A percentile compares a stretch with the other conserved stretches of the same genome.
phyloP scores from a whole-genome alignment of 805 yeast species.

The Candida vaughaniae region DNA sequence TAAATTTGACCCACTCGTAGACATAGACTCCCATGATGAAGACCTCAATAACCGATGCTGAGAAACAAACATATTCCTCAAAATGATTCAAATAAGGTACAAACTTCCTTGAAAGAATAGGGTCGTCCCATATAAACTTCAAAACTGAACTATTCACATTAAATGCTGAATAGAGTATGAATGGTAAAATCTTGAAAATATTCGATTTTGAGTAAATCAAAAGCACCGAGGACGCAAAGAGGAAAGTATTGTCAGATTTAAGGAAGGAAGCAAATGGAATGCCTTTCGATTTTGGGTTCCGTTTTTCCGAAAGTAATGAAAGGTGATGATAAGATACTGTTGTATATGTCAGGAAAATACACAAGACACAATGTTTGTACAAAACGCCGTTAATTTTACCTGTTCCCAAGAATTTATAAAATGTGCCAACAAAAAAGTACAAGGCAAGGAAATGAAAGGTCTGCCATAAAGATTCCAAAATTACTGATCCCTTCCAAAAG shows the following conservation, averaged over 20 bases:
- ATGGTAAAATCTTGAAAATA: conserved; percentile 24
- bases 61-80: conserved; percentile 15
- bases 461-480: no score
- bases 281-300: not conserved
- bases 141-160: conserved; percentile 22
- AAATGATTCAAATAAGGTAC: conserved; percentile 16
- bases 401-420: no score
- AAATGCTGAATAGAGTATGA: conserved; percentile 26
- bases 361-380: no score
- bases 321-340: conserved; percentile 15
- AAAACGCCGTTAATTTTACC: no score
- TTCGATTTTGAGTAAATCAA: conserved; percentile 18
- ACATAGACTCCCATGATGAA: conserved; percentile 5
- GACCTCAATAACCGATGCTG: conserved; percentile 14
- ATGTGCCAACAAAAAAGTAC: no score
- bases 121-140: conserved; percentile 17
- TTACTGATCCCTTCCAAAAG: no score
- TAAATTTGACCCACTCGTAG: not conserved
- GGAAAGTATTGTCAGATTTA: conserved; percentile 28
- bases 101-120: conserved; percentile 13
- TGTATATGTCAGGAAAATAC: conserved; percentile 17
- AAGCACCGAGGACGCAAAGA: conserved; percentile 22
- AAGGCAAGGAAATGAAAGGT: no score
- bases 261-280: conserved; percentile 8
- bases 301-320: conserved; percentile 14